These are phyloP conservation scores for Bryoglossum gracile DNA, from an alignment of 495 filamentous ascomycete species.

Conservation along the genomic window DNA sequence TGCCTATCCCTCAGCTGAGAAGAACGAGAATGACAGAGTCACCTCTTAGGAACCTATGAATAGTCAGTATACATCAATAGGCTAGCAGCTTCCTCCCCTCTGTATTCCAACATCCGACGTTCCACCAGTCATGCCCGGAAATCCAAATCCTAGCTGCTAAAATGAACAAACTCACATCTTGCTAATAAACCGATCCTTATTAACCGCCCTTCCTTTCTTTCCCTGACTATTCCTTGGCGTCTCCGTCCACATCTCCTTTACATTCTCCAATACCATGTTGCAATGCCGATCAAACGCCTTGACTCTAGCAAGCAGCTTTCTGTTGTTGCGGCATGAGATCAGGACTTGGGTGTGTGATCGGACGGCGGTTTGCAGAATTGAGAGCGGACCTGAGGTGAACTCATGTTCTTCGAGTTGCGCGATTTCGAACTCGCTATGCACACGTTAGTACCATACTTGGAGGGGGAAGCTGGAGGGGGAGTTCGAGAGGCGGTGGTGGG, in stretches of 20 bases:
- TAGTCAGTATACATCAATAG: conserved; percentile 8
- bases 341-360: conserved; percentile 82
- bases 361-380: conserved; percentile 88
- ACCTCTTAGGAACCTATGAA: conserved; percentile 76
- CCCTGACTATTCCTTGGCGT: conserved; percentile 67
- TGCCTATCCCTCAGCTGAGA: conserved; percentile 50
- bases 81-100: too few relatives aligned
- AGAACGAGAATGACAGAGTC: conserved; percentile 92
- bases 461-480: too few relatives aligned
- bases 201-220: conserved; percentile 82
- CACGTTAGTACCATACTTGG: too few relatives aligned
- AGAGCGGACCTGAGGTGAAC: conserved; percentile 78
- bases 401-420: conserved; percentile 83
- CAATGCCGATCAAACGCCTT: conserved; percentile 92
- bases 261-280: conserved; percentile 97
- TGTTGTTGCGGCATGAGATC: conserved; percentile 84
- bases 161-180: conserved; percentile 65
- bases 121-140: too few relatives aligned
- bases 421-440: conserved; percentile 75
- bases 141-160: background rate
- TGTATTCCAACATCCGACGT: too few relatives aligned
- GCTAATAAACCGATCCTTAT: conserved; percentile 97
- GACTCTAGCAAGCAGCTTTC: conserved; percentile 72
- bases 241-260: conserved; percentile 99
- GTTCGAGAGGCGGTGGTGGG: conserved; percentile 10